Conservation (phyloP, 2,329 filamentous ascomycete species). For the Leptoxyphium fumago region DNA sequence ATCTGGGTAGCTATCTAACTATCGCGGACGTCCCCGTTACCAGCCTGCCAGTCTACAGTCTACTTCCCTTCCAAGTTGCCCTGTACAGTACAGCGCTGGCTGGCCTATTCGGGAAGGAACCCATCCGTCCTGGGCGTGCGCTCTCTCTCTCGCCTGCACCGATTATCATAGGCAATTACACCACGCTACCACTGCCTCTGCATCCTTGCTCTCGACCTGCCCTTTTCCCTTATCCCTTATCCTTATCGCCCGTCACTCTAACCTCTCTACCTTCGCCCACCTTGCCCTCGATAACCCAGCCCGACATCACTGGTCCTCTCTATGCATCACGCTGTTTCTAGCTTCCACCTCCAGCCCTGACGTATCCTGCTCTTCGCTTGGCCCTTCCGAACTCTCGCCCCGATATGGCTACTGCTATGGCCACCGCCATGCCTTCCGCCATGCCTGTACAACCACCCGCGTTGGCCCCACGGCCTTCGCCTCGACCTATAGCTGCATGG, state of each 20-base stretch:
- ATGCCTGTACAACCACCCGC: conserved; percentile 30
- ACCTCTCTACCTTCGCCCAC: conserved; percentile 1
- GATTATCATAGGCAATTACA: too few species aligned
- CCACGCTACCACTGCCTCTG: too few species aligned
- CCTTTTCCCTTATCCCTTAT: conserved; percentile 7
- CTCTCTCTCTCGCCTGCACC: too few species aligned
- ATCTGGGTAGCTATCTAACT: too few species aligned
- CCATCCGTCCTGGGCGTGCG: too few species aligned
- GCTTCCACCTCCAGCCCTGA: conserved; percentile 7
- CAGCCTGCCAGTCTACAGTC: too few species aligned
- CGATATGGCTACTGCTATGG: conserved; percentile 5
- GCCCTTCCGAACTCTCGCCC: too few species aligned
- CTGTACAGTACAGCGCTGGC: too few species aligned
- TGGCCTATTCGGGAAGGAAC: too few species aligned
- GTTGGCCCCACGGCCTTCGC: conserved; percentile 28
- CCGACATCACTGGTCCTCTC: conserved; percentile 3
- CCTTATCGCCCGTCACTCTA: conserved; percentile 5
- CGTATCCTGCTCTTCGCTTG: not conserved
- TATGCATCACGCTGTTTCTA: conserved; percentile 5
- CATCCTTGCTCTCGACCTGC: too few species aligned
- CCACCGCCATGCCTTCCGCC: conserved; percentile 29
- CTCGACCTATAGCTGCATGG: conserved; percentile 32
- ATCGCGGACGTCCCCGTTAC: too few species aligned
- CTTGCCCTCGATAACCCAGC: conserved; percentile 4
- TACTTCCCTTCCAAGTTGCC: too few species aligned